These are phyloP conservation scores for Chaetomium globosum DNA, from an alignment of 2,329 filamentous ascomycete genomes.

Conservation along the genomic window DNA sequence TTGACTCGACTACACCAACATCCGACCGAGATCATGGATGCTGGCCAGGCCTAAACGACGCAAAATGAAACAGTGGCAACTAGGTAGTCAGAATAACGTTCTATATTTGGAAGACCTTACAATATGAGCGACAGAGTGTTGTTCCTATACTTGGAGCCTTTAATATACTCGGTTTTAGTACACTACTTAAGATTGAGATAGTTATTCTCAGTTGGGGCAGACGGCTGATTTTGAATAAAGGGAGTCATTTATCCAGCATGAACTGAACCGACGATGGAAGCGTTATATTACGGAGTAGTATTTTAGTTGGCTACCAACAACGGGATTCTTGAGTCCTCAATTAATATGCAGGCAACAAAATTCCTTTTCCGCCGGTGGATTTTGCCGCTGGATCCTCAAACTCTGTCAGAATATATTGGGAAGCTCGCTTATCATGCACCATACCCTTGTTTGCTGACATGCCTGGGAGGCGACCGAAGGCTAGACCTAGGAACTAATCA, in stretches of 20 bases:
- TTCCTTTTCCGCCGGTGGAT: background rate
- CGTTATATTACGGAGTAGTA: background rate
- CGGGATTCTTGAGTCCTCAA: background rate
- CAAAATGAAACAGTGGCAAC: background rate
- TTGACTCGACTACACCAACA: too few species aligned
- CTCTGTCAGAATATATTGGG: background rate
- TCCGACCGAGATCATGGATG: too few species aligned
- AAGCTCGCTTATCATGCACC: background rate
- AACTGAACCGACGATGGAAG: background rate
- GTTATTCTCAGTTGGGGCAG: background rate
- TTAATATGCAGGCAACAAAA: background rate
- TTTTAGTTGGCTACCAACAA: background rate
- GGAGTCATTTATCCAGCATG: background rate
- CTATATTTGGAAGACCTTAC: background rate
- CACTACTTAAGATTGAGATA: background rate
- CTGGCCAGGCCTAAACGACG: background rate
- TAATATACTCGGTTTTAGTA: background rate
- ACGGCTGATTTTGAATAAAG: background rate
- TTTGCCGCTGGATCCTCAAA: background rate
- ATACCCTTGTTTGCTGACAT: background rate
- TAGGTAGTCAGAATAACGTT: background rate
- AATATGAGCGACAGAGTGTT: background rate
- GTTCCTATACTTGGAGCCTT: background rate
- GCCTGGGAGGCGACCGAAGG: background rate
- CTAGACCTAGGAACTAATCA: background rate